phyloP scores from a whole-genome alignment of 1,139 yeast genomes.

The Suhomyces chickasaworum region DNA sequence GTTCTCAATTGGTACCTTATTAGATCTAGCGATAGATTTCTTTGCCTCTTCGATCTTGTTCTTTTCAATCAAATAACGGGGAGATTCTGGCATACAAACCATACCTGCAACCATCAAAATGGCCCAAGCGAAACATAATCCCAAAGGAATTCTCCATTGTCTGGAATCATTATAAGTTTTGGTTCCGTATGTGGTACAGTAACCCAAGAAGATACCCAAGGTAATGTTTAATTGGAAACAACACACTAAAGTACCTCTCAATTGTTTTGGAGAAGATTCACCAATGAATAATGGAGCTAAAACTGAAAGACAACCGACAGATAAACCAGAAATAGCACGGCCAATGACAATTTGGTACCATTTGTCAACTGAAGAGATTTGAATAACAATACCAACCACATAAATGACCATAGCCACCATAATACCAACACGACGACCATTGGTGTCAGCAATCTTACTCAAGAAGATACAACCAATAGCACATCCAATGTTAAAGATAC shows the following conservation, averaged over 20 bases:
- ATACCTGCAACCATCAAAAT: slow-evolving; percentile 26
- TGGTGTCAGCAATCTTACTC: slow-evolving; percentile 24
- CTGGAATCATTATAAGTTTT: slow-evolving; percentile 20
- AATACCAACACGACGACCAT: slow-evolving; percentile 28
- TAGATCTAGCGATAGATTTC: slow-evolving; percentile 42
- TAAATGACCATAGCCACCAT: slow-evolving; percentile 26
- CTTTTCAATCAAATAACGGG: slow-evolving; percentile 27
- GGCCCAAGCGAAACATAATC: slow-evolving; percentile 29
- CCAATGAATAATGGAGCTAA: slow-evolving; percentile 28
- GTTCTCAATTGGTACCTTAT: slow-evolving; percentile 41
- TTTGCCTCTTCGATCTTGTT: slow-evolving; percentile 45
- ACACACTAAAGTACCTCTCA: slow-evolving; percentile 29
- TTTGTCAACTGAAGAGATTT: slow-evolving; percentile 25
- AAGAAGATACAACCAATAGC: slow-evolving; percentile 27
- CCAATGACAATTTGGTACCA: slow-evolving; percentile 57
- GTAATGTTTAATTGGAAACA: slow-evolving; percentile 30
- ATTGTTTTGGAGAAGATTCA: slow-evolving; percentile 27
- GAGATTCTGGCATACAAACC: slow-evolving; percentile 30
- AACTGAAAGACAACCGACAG: slow-evolving; percentile 28
- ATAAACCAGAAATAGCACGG: slow-evolving; percentile 36
- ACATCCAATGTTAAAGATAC: slow-evolving; percentile 30
- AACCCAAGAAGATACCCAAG: slow-evolving; percentile 51
- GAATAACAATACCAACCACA: slow-evolving; percentile 27
- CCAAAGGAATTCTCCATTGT: slow-evolving; percentile 25
- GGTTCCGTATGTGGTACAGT: slow-evolving; percentile 26